Evolutionary conservation across 108 stramenopile species (phyloP).

Genomic region (Chaetoceros muelleri): DNA sequence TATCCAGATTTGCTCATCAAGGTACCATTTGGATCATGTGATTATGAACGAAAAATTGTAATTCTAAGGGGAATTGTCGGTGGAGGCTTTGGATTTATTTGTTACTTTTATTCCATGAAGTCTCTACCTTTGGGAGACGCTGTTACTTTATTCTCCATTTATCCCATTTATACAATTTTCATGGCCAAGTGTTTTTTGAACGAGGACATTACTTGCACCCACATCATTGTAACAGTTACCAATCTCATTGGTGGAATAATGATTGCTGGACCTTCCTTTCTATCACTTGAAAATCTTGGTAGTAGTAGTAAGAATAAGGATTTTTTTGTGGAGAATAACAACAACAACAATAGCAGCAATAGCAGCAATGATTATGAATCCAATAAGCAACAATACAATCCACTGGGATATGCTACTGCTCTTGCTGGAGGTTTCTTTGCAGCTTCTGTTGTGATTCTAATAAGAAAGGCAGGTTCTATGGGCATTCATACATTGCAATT

Average conservation of each 20-base stretch:
- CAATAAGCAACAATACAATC: background rate
- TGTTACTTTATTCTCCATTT: conserved; percentile 25
- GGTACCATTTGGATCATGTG: conserved; percentile 19
- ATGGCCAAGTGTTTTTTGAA: conserved; percentile 21
- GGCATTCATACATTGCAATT: conserved; percentile 39
- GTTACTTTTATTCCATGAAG: conserved; percentile 22
- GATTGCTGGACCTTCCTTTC: conserved; percentile 29
- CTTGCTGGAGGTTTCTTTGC: conserved; percentile 17
- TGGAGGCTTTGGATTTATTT: conserved; percentile 25
- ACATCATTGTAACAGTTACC: conserved; percentile 16
- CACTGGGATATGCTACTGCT: conserved; percentile 32
- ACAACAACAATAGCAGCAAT: background rate
- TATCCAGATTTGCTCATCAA: conserved; percentile 5
- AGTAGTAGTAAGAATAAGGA: background rate
- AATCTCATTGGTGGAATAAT: conserved; percentile 23
- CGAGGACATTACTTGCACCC: conserved; percentile 15
- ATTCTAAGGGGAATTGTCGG: conserved; percentile 27
- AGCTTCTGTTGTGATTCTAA: conserved; percentile 24
- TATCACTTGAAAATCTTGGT: conserved; percentile 15
- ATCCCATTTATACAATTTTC: conserved; percentile 36
- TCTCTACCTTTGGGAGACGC: conserved; percentile 41
- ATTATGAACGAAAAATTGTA: conserved; percentile 9
- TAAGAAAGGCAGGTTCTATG: conserved; percentile 30
- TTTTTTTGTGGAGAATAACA: background rate
- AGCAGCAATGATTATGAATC: background rate